Evolutionary conservation across 208 protist species (phyloP), one percentile per base, ranked within the genome.

Genomic region (Leishmania aethiopica): DNA sequence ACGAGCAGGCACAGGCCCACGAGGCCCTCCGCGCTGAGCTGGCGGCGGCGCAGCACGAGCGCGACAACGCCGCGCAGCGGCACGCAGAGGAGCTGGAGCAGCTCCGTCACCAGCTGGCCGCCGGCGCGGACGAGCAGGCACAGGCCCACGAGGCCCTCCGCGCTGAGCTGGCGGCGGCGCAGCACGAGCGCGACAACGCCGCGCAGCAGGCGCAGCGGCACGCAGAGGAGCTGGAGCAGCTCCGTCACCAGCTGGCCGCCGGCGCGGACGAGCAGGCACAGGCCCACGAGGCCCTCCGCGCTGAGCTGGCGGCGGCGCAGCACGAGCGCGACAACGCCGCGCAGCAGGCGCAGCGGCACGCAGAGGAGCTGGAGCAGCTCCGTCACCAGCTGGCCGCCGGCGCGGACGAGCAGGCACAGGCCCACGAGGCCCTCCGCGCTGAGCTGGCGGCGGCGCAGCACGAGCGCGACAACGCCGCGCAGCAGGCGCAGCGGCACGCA

Each of bases 331-430:
- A 62, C 57, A n/a, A 62, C 57, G 57, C 57, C 22, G 22, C 10
- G 19, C 37, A 73, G 69, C 22, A 51, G 22, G 45, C 40, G 8
- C 40, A 73, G 42, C 40, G 13, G 57, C 57, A 62, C 57, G 57
- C 57, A 6, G n/a, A 37, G 17, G 79, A 78, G 25, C 17, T 83
- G 45, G 60, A 70, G 45, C 22, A 22, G 17, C 19, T 73, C 19
- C 53, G 47, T 4, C 74, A n/a, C 37, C 40, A 25, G 75, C 28
- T 42, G 37, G 49, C 73, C 25, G 45, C 47, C 2, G n/a, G n/a
- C 2, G 60, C 60, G 60, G 60, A 37, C 60, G 60, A 78, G 75
- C 40, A 78, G 75, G 75, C 35, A 17, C 66, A 72, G 66, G 66
- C 32, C 5, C 10, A 13, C 6, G 66, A 72, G 3, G 1, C 66